These are phyloP conservation scores for Phylloporus sp. DNA, from an alignment of 768 basidiomycete genomes.

Conservation along the genomic window DNA sequence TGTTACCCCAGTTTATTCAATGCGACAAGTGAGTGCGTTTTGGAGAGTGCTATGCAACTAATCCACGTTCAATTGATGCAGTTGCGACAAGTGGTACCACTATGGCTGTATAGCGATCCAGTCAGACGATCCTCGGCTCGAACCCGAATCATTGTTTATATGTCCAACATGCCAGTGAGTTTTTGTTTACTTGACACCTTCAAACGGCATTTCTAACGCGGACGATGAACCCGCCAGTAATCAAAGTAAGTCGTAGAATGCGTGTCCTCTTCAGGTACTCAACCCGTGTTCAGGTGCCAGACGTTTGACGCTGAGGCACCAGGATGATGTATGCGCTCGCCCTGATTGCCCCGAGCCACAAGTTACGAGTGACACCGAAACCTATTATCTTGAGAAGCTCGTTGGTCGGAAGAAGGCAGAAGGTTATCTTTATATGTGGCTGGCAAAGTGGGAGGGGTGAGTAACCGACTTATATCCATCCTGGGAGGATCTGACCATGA, in stretches of 20 bases:
- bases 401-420: constrained; percentile 24
- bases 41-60: not conserved
- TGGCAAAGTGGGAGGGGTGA: constrained; percentile 35
- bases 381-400: constrained; percentile 26
- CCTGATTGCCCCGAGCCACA: constrained; percentile 23
- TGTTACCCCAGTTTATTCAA: constrained; percentile 27
- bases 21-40: constrained; percentile 31
- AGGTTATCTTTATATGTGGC: constrained; percentile 17
- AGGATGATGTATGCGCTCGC: constrained; percentile 18
- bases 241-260: constrained; percentile 3
- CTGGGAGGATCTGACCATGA: not conserved
- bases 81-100: constrained; percentile 49
- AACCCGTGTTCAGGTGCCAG: constrained; percentile 4
- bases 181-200: not conserved
- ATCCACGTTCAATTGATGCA: constrained; percentile 10
- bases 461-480: not conserved
- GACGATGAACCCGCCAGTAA: constrained; percentile 1
- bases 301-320: constrained; percentile 9
- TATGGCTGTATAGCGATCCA: constrained; percentile 47
- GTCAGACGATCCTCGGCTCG: constrained; percentile 35
- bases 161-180: constrained; percentile 44
- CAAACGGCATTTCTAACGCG: not conserved
- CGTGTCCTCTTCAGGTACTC: not conserved
- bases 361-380: constrained; percentile 1
- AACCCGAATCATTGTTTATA: constrained; percentile 28